Base-by-base conservation (phyloP, 257 asterid genomes). In the Nicotiana benthamiana region DNA sequence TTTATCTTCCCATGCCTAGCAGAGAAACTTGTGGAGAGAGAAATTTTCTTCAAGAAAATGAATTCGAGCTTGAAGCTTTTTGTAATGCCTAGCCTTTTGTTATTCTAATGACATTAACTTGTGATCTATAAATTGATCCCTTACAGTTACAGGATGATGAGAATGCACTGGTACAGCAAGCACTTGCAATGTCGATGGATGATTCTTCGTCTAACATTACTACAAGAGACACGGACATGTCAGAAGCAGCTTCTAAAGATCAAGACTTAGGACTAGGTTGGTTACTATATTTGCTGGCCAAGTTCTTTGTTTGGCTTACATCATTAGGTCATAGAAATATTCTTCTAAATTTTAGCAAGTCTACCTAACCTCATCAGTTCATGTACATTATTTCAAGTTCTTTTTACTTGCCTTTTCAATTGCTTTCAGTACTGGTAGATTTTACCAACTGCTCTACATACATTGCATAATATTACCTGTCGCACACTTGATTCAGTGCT, bases 171-270 rank as follows among this genome's bases (percentile, higher is more conserved):
- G 87, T 96, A 83, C 98, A 90, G 87, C 97, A 90, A 85, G 97
- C 98, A 68, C 94, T 94, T 82, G 97, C 97, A 17, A 96, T 96
- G 97, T 94, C 98, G 36, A 94, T 92, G 97, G 97, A 92, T 87
- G 97, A 90, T 79, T 77, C 97, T 83, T 84, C 98, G 30, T 85
- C 97, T 72, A 88, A 85, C 63, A 88, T 80, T 79, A 85, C 90
- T 85, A 87, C 88, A 80, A 89, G 90, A 80, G 99, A 94, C 83
- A 87, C 90, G 40, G 97, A 96, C 85, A 94, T 96, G 98, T 82
- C 97, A 66, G 98, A 96, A 88, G 97, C 97, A 81, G 93, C 96
- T 82, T 87, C 94, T 46, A 97, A 89, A 83, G 97, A 93, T 87
- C 97, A 90, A 75, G 98, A 96, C 85, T 84, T 96, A 83, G 92